These are phyloP conservation scores for Leptographium galeiforme DNA, from an alignment of 2,329 filamentous ascomycete genomes.

Conservation along the genomic window DNA sequence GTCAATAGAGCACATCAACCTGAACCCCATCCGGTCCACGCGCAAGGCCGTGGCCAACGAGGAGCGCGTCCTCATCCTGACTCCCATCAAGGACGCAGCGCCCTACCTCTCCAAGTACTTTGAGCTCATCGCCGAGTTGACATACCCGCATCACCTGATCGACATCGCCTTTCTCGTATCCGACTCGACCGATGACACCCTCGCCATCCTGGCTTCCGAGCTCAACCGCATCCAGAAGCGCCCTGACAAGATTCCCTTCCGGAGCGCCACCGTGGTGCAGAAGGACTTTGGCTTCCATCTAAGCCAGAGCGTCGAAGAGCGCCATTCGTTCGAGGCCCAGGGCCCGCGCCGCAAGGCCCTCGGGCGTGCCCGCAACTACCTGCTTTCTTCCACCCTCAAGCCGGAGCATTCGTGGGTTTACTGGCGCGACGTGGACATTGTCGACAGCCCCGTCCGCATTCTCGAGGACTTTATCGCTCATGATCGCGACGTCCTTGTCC, in stretches of 20 bases:
- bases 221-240: slow-evolving; percentile 77
- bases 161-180: slow-evolving; percentile 91
- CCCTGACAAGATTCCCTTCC: slow-evolving; percentile 69
- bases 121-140: slow-evolving; percentile 76
- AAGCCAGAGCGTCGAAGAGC: slow-evolving; percentile 68
- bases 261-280: slow-evolving; percentile 70
- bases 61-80: slow-evolving; percentile 83
- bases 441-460: slow-evolving; percentile 75
- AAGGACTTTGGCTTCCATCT: slow-evolving; percentile 75
- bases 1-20: slow-evolving; percentile 65
- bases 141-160: slow-evolving; percentile 90
- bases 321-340: slow-evolving; percentile 78
- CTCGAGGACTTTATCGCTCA: slow-evolving; percentile 93
- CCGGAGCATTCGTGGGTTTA: slow-evolving; percentile 97
- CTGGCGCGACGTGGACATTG: slow-evolving; percentile 95
- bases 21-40: slow-evolving; percentile 76
- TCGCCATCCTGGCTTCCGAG: slow-evolving; percentile 74
- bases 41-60: slow-evolving; percentile 64
- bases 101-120: slow-evolving; percentile 79
- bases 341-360: slow-evolving; percentile 82
- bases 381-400: slow-evolving; percentile 72
- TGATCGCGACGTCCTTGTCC: slow-evolving; percentile 83
- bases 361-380: slow-evolving; percentile 82
- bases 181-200: slow-evolving; percentile 81
- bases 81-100: slow-evolving; percentile 81